Conservation (phyloP, 805 yeast species). For the Kazachstania kunashirensis region DNA sequence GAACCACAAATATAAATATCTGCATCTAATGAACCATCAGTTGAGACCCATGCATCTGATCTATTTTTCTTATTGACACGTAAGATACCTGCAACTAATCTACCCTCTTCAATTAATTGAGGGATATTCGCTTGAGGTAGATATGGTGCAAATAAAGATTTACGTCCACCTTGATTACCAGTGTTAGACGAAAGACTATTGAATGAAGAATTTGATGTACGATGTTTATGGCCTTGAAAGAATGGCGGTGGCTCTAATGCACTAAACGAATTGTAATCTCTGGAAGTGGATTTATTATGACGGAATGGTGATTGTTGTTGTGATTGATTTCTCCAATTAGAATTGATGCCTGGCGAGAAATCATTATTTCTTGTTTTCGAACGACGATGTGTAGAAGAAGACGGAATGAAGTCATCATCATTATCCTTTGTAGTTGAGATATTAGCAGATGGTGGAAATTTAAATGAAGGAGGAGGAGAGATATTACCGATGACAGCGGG, state of each 20-base stretch:
- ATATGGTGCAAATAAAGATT: conserved; percentile 90
- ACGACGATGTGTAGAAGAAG: conserved; percentile 25
- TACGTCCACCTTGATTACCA: conserved; percentile 36
- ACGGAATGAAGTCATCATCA: conserved; percentile 25
- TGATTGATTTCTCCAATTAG: conserved; percentile 49
- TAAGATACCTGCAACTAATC: conserved; percentile 82
- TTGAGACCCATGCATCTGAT: conserved; percentile 96
- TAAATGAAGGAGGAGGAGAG: conserved; percentile 43
- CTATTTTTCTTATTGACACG: conserved; percentile 94
- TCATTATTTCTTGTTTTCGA: conserved; percentile 22
- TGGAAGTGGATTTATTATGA: conserved; percentile 22
- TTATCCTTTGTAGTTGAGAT: conserved; percentile 5
- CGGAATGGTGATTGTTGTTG: conserved; percentile 30
- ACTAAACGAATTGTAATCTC: conserved; percentile 20
- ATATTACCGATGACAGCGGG: conserved; percentile 8
- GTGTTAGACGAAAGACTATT: conserved; percentile 32
- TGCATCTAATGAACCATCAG: conserved; percentile 91
- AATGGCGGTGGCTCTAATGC: conserved; percentile 30
- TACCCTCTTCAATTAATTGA: conserved; percentile 78
- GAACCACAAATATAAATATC: conserved; percentile 97
- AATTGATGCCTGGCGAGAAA: conserved; percentile 34
- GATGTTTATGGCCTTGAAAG: conserved; percentile 67
- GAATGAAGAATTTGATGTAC: conserved; percentile 64
- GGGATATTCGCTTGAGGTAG: conserved; percentile 90
- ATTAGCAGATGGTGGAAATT: conserved; percentile 47